Conservation (phyloP, 805 yeast genomes). For the Starmerella gropengiesseri region DNA sequence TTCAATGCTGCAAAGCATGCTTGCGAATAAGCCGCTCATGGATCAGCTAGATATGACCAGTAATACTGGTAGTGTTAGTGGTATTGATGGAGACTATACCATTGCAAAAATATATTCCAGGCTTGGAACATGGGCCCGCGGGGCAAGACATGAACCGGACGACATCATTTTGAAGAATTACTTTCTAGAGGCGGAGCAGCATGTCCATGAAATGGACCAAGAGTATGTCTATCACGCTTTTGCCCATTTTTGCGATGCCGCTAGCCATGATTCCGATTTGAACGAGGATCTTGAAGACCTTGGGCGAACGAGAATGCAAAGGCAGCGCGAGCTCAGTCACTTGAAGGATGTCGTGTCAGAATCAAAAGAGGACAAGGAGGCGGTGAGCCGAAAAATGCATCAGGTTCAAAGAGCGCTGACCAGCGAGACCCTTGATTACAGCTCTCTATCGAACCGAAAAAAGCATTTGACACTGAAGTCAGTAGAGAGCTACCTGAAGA, state of each 20-base stretch:
- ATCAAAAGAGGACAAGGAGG: conserved; percentile 39
- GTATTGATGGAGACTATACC: neutral
- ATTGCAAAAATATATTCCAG: conserved; percentile 17
- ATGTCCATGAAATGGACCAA: neutral
- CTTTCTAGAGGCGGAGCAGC: conserved; percentile 38
- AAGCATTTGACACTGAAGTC: conserved; percentile 43
- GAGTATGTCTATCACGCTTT: conserved; percentile 46
- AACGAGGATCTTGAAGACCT: neutral
- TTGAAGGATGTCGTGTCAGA: conserved; percentile 23
- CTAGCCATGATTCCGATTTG: conserved; percentile 13
- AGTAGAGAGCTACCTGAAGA: conserved; percentile 46
- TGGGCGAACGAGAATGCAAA: neutral
- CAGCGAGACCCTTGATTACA: conserved; percentile 41
- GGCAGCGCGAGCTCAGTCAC: conserved; percentile 1
- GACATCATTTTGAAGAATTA: conserved; percentile 46
- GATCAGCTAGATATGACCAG: neutral
- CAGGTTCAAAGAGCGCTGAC: conserved; percentile 17
- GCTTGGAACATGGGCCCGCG: conserved; percentile 54
- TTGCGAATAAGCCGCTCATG: neutral
- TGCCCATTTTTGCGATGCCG: conserved; percentile 52
- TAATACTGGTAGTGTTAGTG: neutral
- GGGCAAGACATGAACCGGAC: conserved; percentile 58
- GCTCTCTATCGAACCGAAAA: conserved; percentile 32
- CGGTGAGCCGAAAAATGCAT: conserved; percentile 31
- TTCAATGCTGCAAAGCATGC: conserved; percentile 23